A percentile compares a stretch with the other conserved stretches of the same genome.
Evolutionary conservation across 441 rosid genomes (phyloP).

Genomic region (Populus tomentosa): DNA sequence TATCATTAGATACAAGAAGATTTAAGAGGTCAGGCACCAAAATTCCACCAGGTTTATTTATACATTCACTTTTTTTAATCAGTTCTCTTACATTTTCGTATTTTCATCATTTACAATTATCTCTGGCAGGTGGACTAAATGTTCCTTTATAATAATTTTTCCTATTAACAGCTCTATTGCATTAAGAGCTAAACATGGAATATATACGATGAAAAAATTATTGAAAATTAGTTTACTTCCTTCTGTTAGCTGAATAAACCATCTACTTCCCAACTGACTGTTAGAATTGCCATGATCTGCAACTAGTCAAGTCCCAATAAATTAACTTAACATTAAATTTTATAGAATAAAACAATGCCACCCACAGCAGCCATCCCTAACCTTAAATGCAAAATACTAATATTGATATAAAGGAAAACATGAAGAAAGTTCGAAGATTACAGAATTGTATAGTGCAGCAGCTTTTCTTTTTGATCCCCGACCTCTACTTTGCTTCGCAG

Average conservation of each 20-base stretch:
- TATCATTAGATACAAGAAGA: not conserved
- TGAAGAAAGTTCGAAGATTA: slow-evolving; percentile 21
- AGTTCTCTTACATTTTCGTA: not conserved
- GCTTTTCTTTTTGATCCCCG: slow-evolving; percentile 80
- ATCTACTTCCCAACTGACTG: not conserved
- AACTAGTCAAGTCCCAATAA: not conserved
- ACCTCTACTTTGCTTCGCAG: slow-evolving; percentile 42
- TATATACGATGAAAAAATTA: not conserved
- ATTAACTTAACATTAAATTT: not conserved
- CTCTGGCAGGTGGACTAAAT: not conserved
- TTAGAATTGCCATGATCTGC: not conserved
- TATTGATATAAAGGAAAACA: not conserved
- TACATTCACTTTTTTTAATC: not conserved
- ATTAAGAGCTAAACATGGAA: not conserved
- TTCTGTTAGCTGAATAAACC: not conserved
- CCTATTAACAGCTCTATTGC: not conserved
- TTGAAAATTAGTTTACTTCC: not conserved
- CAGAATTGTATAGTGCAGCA: slow-evolving; percentile 54
- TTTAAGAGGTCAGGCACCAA: not conserved
- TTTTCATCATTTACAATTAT: not conserved
- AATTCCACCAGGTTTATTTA: not conserved
- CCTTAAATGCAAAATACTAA: not conserved
- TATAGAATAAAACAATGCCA: not conserved
- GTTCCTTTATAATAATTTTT: not conserved
- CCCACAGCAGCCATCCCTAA: not conserved